Base-by-base conservation (phyloP, 2,329 filamentous ascomycete genomes). In the Immersiporthe knoxdaviesiana region DNA sequence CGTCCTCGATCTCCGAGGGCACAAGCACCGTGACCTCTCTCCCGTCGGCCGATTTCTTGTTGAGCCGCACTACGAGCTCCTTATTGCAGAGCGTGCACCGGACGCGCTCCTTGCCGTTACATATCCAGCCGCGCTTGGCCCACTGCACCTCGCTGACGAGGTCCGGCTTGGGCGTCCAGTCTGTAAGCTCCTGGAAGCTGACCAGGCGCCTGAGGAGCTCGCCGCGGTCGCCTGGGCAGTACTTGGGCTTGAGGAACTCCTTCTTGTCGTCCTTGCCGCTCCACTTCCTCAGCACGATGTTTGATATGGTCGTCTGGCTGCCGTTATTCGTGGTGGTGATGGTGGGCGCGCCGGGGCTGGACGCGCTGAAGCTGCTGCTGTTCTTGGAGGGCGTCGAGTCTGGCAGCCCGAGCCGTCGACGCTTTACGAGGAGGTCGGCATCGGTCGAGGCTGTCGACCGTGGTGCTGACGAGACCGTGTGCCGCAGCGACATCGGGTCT, bases 91-190 rank as follows among this genome's bases (percentile, higher is more conserved):
- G 88, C 54, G 91, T 90, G 78, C 96, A 99, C 24, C 90, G 88
- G 21, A 98, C 93, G 4, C 92, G 92, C 79, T 97, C 94, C 72
- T 90, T 89, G 74, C 91, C 91, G 60, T 91, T 89, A 75, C 95
- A 97, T 4, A 91, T 85, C 95, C 96, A 99, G 0, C 95, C 95
- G 69, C 92, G 84, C 82, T 95, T 97, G 0, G 94, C 94, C 96
- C 96, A 99, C 78, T 94, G 91, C 10, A 97, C 90, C 80, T 98
- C 96, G 76, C 89, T 93, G 74, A 98, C 90, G 44, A 84, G 85
- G 65, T 94, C 88, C 0, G 96, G 94, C 78, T 98, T 98, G 0
- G 93, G 92, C n/a, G 92, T 91, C 95, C 95, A 99, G 77, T 92
- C 88, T 66, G 93, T 96, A 62, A 98, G 90, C 73, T 95, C 93